These are phyloP conservation scores for Boletus eberwhitei DNA, from an alignment of 768 basidiomycete species.

Conservation along the genomic window DNA sequence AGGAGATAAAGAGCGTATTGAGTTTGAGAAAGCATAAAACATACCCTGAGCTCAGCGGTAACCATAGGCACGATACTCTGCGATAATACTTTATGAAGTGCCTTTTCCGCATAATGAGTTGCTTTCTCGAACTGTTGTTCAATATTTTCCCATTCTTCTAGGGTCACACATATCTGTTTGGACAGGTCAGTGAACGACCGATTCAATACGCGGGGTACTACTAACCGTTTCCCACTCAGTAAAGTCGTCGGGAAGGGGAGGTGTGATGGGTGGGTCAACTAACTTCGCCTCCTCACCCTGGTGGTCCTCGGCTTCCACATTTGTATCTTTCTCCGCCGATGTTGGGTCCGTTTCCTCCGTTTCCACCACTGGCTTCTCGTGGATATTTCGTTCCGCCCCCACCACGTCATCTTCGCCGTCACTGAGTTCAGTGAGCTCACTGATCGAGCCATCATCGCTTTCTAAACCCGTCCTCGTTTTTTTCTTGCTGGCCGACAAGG, in stretches of 20 bases:
- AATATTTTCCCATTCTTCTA: slow-evolving; percentile 83
- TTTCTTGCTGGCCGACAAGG: slow-evolving; percentile 10
- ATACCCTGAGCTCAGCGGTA: slow-evolving; percentile 61
- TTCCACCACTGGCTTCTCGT: background rate
- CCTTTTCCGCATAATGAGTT: slow-evolving; percentile 77
- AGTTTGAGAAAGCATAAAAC: slow-evolving; percentile 1
- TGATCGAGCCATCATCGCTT: slow-evolving; percentile 58
- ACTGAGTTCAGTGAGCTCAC: slow-evolving; percentile 73
- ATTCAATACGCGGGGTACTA: slow-evolving; percentile 2
- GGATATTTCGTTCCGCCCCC: slow-evolving; percentile 11
- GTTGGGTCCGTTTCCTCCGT: slow-evolving; percentile 1
- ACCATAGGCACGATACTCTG: slow-evolving; percentile 71
- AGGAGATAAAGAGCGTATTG: slow-evolving; percentile 1
- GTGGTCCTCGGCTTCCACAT: slow-evolving; percentile 4
- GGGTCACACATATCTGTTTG: slow-evolving; percentile 72
- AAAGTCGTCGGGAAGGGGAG: slow-evolving; percentile 48
- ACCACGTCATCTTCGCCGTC: slow-evolving; percentile 38
- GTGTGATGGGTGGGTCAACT: slow-evolving; percentile 1
- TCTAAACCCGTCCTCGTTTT: slow-evolving; percentile 53
- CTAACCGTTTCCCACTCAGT: slow-evolving; percentile 91
- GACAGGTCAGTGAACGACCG: background rate
- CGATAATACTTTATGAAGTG: slow-evolving; percentile 64
- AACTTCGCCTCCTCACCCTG: background rate
- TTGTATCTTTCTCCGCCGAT: background rate
- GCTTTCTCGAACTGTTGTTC: slow-evolving; percentile 72